A percentile compares a stretch with the other conserved stretches of the same genome.
phyloP scores from a whole-genome alignment of 2,329 filamentous ascomycete species.

The Dactylellina drechsleri region DNA sequence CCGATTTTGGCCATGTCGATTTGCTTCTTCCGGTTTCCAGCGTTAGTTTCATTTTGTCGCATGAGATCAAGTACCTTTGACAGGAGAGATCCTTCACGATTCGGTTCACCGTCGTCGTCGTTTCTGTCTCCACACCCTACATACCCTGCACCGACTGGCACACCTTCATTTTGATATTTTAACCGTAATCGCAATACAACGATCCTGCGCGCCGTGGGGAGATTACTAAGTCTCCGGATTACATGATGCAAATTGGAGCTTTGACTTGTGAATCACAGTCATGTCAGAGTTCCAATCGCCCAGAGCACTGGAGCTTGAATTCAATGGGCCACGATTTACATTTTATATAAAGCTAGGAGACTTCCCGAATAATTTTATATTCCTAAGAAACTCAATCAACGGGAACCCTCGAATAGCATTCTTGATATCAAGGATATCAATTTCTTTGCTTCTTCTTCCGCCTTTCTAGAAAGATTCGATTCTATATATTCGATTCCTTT shows the following conservation, averaged over 20 bases:
- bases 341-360: conserved; percentile 41
- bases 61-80: conserved; percentile 5
- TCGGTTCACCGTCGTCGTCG: neutral
- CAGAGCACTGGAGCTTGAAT: neutral
- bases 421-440: neutral
- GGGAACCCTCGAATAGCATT: neutral
- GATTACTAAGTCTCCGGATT: conserved; percentile 47
- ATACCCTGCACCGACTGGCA: conserved; percentile 3
- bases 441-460: conserved; percentile 5
- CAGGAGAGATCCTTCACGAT: conserved; percentile 41
- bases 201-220: conserved; percentile 20
- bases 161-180: conserved; percentile 28
- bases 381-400: conserved; percentile 13
- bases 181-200: conserved; percentile 32
- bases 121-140: conserved; percentile 14
- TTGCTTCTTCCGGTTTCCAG: conserved; percentile 32
- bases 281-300: conserved; percentile 17
- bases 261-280: conserved; percentile 33
- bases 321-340: neutral
- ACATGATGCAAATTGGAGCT: conserved; percentile 25
- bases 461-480: conserved; percentile 19
- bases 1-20: conserved; percentile 21
- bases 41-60: conserved; percentile 10
- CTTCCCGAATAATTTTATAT: conserved; percentile 17
- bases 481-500: neutral